Evolutionary conservation across 2,329 filamentous ascomycete genomes (phyloP).

Genomic region (Parastagonospora nodorum): DNA sequence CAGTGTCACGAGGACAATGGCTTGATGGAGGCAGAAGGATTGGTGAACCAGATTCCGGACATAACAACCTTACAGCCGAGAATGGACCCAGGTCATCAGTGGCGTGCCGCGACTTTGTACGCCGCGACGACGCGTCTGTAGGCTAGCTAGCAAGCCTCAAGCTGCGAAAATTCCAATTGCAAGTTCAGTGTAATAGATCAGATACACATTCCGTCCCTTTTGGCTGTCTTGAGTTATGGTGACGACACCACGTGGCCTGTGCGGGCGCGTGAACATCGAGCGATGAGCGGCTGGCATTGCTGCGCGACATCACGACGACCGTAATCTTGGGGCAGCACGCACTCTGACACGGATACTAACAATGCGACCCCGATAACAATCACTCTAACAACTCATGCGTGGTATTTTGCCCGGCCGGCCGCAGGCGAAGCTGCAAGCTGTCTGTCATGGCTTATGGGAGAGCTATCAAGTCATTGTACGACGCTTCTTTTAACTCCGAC

Average conservation of each 20-base stretch:
- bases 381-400: conserved; percentile 61
- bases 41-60: background rate
- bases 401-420: conserved; percentile 80
- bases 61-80: background rate
- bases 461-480: conserved; percentile 73
- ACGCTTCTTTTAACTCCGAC: conserved; percentile 6
- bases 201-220: no score
- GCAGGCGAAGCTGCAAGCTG: conserved; percentile 75
- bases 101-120: no score
- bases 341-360: background rate
- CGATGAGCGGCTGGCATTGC: background rate
- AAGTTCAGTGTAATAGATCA: background rate
- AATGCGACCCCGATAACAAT: conserved; percentile 8
- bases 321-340: background rate
- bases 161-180: background rate
- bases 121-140: no score
- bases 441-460: conserved; percentile 76
- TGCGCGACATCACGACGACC: background rate
- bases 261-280: conserved; percentile 33
- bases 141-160: no score
- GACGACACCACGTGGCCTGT: conserved; percentile 36
- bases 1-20: conserved; percentile 40
- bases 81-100: background rate
- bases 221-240: background rate
- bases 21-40: conserved; percentile 8